A percentile compares a stretch with the other conserved stretches of the same genome.
phyloP scores from a whole-genome alignment of 306 rosid genomes.

The Heteromeles arbutifolia region DNA sequence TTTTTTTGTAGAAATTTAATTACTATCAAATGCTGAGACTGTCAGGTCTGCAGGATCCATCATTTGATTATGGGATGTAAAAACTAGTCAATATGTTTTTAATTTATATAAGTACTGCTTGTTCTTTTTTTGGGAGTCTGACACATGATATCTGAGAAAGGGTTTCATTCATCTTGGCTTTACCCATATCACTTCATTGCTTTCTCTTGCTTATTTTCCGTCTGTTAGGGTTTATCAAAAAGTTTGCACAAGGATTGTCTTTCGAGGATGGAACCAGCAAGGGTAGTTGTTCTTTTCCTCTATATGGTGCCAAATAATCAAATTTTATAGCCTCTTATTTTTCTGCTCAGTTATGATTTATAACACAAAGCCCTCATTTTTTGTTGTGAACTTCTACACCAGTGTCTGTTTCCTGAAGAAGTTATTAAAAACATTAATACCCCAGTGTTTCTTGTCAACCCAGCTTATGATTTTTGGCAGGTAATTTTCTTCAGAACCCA shows the following conservation, averaged over 20 bases:
- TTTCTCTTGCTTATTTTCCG: neutral
- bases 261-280: constrained; percentile 49
- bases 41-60: neutral
- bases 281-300: constrained; percentile 44
- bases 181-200: neutral
- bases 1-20: neutral
- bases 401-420: constrained; percentile 85
- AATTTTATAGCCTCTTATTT: constrained; percentile 2
- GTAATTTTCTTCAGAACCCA: constrained; percentile 30
- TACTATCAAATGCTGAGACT: neutral
- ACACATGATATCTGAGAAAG: neutral
- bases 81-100: neutral
- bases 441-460: constrained; percentile 82
- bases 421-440: constrained; percentile 51
- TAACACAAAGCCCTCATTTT: neutral
- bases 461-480: constrained; percentile 97
- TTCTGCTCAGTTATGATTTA: constrained; percentile 5
- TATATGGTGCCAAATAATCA: constrained; percentile 2
- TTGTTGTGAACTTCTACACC: constrained; percentile 25
- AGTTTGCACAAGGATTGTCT: constrained; percentile 73
- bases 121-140: neutral
- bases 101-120: neutral
- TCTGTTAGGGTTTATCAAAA: constrained; percentile 53
- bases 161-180: neutral
- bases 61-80: neutral